Base-by-base conservation (phyloP, 139 green algal genomes). In the Desmodesmus armatus region DNA sequence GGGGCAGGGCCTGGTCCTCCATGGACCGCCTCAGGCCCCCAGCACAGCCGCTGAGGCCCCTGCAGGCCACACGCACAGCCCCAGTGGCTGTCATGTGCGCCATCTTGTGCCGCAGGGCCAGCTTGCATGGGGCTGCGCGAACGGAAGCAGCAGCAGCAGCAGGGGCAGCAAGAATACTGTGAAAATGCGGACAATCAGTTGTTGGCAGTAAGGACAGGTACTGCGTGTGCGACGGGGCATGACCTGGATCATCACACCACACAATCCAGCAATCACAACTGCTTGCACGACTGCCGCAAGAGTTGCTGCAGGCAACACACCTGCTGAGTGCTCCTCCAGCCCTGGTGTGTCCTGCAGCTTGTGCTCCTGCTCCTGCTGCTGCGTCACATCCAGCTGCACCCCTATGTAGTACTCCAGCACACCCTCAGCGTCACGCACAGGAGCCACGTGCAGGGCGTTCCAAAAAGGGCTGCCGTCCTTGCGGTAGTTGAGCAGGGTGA, bases 401-500 rank as follows among this genome's bases (percentile, higher is more conserved):
- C 93, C 93, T 43, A 90, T 89, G 39, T 91, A 91, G 49, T 90
- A 96, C 58, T 90, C 82, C 67, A 96, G 88, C 67, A 85, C 29
- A 1, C 89, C 88, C 65, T 87, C 83, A 5, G 90, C 79, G 63
- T 91, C 87, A 2, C 92, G 82, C 39, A 96, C 53, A 11, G 93
- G 90, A 0, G 86, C 69, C 2, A 96, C 83, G 63, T 96, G 93
- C 84, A 96, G 69, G 23, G 60, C 78, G 82, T 96, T 96, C 86
- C 87, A 93, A 39, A 94, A 95, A 19, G 90, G 90, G 19, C 39
- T 78, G 25, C 92, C 92, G 27, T 92, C 85, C 27, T 90, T 80
- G 35, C 40, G 81, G 89, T 95, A 96, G 82, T 96, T 96, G 4
- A 94, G 83, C 74, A 96, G 81, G 41, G 86, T 91, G 3, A 91